These are phyloP conservation scores for Trichosporon sp. DNA, from an alignment of 1,284 basidiomycete species.

Conservation along the genomic window DNA sequence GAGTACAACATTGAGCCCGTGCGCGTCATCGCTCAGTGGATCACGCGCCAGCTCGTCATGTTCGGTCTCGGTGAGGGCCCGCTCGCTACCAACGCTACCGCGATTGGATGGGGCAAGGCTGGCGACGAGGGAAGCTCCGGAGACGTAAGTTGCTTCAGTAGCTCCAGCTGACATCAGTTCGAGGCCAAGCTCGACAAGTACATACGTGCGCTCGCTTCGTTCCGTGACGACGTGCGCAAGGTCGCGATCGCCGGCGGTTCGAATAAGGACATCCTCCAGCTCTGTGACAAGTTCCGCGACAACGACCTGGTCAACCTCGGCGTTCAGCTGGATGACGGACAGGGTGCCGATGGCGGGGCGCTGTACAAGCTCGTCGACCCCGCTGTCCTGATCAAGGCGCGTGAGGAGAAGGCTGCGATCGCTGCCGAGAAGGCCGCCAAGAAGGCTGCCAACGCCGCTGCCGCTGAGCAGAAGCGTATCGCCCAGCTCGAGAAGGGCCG, in stretches of 20 bases:
- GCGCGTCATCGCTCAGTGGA: constrained; percentile 76
- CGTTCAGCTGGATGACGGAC: constrained; percentile 88
- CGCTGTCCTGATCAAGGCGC: constrained; percentile 74
- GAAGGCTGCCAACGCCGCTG: constrained; percentile 73
- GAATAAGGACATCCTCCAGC: constrained; percentile 71
- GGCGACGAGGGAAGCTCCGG: constrained; percentile 49
- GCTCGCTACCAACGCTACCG: constrained; percentile 35
- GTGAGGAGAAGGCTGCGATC: constrained; percentile 84
- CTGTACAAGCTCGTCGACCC: constrained; percentile 91
- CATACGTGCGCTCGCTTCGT: constrained; percentile 78
- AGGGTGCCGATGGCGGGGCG: constrained; percentile 88
- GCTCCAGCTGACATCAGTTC: constrained; percentile 59
- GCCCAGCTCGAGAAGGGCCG: constrained; percentile 84
- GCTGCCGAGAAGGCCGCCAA: constrained; percentile 76
- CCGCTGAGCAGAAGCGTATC: constrained; percentile 70
- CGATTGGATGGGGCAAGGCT: constrained; percentile 60
- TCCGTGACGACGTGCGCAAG: constrained; percentile 85
- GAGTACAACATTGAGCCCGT: constrained; percentile 69
- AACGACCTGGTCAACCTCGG: constrained; percentile 87
- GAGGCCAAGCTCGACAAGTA: constrained; percentile 90
- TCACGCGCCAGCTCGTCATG: constrained; percentile 87
- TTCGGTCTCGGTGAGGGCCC: constrained; percentile 88
- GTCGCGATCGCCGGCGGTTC: constrained; percentile 75
- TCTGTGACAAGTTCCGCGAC: constrained; percentile 89
- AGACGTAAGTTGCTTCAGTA: constrained; percentile 63